These are phyloP conservation scores for Populus trichocarpa DNA, from an alignment of 441 rosid species.

Conservation along the genomic window DNA sequence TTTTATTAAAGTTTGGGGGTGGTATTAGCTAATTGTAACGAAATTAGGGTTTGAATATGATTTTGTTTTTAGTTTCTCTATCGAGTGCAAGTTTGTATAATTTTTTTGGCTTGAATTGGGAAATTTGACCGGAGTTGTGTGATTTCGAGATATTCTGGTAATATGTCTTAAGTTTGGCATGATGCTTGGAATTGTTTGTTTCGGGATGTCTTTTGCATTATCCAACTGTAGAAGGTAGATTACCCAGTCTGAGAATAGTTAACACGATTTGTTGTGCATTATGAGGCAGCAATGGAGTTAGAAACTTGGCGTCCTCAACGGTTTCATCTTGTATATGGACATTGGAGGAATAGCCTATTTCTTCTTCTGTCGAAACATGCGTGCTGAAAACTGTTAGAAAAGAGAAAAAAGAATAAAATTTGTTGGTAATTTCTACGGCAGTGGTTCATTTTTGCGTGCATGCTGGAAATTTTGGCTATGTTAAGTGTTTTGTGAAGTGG, in stretches of 20 bases:
- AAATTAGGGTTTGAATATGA: not conserved
- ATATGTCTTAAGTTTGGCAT: not conserved
- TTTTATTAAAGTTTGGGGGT: not conserved
- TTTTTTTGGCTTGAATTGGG: not conserved
- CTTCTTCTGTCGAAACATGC: not conserved
- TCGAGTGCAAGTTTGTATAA: not conserved
- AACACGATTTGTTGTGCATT: not conserved
- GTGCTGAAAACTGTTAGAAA: not conserved
- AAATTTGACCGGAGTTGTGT: not conserved
- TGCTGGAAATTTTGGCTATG: not conserved
- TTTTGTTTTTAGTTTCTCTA: no score
- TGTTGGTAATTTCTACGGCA: not conserved
- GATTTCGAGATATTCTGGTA: not conserved
- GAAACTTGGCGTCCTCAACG: not conserved
- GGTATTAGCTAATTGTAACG: not conserved
- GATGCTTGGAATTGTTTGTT: not conserved
- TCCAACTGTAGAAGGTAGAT: no score
- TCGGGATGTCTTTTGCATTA: not conserved
- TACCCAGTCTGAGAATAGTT: not conserved
- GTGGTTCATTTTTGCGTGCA: not conserved
- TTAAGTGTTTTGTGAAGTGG: not conserved
- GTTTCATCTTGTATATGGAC: not conserved
- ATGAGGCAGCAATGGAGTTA: not conserved
- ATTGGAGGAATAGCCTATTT: not conserved
- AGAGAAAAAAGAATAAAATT: no score